These are phyloP conservation scores for Spergularia bocconei DNA, from an alignment of 148 eudicot species.

Conservation along the genomic window DNA sequence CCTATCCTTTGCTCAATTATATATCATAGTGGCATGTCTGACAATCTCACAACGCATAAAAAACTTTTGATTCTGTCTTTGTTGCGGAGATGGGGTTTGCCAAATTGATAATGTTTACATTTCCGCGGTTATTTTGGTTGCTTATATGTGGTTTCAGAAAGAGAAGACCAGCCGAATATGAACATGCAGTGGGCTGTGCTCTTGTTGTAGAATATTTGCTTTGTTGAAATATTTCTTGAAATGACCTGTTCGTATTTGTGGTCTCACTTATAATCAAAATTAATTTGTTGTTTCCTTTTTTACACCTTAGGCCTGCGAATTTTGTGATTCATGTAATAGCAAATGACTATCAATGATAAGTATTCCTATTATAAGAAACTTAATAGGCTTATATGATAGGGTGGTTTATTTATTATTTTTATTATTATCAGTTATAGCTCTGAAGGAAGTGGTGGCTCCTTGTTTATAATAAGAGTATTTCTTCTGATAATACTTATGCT, in stretches of 20 bases:
- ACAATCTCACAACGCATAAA: neutral
- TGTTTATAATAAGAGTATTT: neutral
- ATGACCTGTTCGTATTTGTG: neutral
- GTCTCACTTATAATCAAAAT: neutral
- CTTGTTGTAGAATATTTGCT: neutral
- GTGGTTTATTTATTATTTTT: neutral
- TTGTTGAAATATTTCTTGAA: neutral
- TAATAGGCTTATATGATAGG: neutral
- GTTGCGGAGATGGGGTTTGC: neutral
- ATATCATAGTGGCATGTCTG: neutral
- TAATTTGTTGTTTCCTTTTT: neutral
- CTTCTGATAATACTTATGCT: conserved; percentile 14
- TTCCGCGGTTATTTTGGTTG: neutral
- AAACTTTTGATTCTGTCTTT: neutral
- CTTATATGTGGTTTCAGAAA: neutral
- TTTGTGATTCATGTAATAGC: neutral
- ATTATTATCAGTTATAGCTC: neutral
- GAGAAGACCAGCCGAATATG: neutral
- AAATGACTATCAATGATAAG: neutral
- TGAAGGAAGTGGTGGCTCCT: neutral
- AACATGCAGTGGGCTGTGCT: neutral
- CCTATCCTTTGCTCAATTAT: neutral
- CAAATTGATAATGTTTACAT: neutral
- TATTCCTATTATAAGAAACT: no score
- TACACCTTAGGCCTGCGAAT: neutral